Conservation (phyloP, 1,284 basidiomycete species). For the Moesziomyces sp. region DNA sequence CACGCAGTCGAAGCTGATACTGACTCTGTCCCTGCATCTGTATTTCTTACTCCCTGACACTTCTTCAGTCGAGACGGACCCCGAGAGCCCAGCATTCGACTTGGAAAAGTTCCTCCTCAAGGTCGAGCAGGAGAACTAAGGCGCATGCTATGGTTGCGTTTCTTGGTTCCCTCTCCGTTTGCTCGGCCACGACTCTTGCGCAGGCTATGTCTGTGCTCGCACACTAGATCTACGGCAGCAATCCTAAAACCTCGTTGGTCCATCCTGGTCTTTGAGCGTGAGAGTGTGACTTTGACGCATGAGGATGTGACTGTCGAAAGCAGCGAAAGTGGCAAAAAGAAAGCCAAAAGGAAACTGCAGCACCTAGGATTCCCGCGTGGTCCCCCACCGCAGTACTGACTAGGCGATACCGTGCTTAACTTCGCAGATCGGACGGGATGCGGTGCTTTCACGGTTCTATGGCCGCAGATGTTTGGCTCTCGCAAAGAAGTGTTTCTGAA, state of each 20-base stretch:
- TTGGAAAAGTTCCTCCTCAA: constrained; percentile 83
- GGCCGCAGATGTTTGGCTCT: constrained; percentile 73
- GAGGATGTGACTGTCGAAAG: no score
- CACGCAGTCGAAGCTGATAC: background rate
- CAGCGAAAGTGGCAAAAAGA: no score
- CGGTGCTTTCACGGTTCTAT: constrained; percentile 81
- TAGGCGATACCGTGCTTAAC: constrained; percentile 81
- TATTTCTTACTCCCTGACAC: constrained; percentile 70
- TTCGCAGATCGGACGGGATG: constrained; percentile 82
- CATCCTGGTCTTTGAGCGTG: no score
- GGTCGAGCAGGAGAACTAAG: constrained; percentile 57
- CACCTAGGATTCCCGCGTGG: constrained; percentile 81
- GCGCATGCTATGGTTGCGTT: background rate
- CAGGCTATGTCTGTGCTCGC: no score
- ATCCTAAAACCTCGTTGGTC: no score
- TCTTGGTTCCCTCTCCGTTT: no score
- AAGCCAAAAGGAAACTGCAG: background rate
- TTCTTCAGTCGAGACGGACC: constrained; percentile 76
- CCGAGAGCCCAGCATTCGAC: constrained; percentile 95
- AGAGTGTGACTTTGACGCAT: no score
- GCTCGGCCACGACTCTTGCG: no score
- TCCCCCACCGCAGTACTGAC: constrained; percentile 86
- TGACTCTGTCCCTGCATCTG: constrained; percentile 5
- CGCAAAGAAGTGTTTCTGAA: no score
- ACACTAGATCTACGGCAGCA: no score